phyloP scores from a whole-genome alignment of 192 early-diverging fungal species.

The Coemansia sp. region DNA sequence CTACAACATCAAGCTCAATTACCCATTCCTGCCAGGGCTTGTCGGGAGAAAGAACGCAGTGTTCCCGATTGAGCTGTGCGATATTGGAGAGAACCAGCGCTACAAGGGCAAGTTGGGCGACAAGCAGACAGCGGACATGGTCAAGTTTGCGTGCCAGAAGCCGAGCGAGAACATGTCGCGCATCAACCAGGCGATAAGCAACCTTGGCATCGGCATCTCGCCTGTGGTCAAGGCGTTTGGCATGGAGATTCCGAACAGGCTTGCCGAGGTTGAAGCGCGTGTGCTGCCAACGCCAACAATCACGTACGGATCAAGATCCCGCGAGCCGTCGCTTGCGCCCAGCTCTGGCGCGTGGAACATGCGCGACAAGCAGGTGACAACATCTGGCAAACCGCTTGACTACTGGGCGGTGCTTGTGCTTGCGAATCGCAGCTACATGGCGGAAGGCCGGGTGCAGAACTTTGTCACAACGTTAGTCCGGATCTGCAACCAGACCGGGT shows the following conservation, averaged over 20 bases:
- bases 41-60: constrained; percentile 70
- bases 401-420: constrained; percentile 85
- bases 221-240: constrained; percentile 80
- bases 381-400: constrained; percentile 68
- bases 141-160: constrained; percentile 84
- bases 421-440: constrained; percentile 57
- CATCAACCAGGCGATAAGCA: constrained; percentile 69
- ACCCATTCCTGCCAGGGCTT: constrained; percentile 80
- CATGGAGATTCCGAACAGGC: constrained; percentile 64
- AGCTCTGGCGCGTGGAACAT: constrained; percentile 88
- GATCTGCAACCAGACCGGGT: constrained; percentile 73
- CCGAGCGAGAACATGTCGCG: constrained; percentile 83
- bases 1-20: constrained; percentile 72
- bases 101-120: constrained; percentile 83
- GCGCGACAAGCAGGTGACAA: constrained; percentile 72
- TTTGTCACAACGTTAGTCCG: constrained; percentile 77
- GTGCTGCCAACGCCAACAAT: constrained; percentile 80
- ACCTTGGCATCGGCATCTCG: constrained; percentile 66
- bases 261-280: constrained; percentile 72
- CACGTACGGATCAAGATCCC: constrained; percentile 59
- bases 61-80: constrained; percentile 92
- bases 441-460: constrained; percentile 58
- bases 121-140: constrained; percentile 91
- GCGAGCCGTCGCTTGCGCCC: constrained; percentile 56
- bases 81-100: constrained; percentile 80